These are phyloP conservation scores for Botryotinia convoluta DNA, from an alignment of 2,329 filamentous ascomycete species.

Conservation along the genomic window DNA sequence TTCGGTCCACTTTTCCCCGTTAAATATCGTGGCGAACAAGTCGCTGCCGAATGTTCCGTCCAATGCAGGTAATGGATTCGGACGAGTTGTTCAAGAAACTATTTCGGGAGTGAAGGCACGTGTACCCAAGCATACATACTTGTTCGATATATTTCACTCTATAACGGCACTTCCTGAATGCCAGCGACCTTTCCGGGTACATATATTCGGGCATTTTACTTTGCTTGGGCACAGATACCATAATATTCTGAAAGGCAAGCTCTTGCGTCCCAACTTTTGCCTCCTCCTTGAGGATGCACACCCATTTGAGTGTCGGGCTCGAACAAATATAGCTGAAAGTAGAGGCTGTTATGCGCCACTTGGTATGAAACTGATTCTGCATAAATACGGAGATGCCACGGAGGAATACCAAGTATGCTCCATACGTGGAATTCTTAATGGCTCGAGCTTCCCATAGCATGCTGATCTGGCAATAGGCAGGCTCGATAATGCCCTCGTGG, in stretches of 20 bases:
- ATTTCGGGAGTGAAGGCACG: not conserved
- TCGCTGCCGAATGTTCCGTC: not conserved
- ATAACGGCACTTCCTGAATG: not conserved
- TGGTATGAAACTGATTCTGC: constrained; percentile 5
- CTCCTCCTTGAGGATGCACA: not conserved
- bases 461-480: constrained; percentile 4
- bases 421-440: not conserved
- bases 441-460: not conserved
- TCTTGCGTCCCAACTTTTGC: not conserved
- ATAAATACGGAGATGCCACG: constrained; percentile 11
- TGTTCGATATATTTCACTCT: not conserved
- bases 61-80: not conserved
- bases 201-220: not conserved
- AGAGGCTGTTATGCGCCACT: not conserved
- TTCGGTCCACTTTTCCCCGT: not conserved
- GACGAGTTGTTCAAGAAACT: not conserved
- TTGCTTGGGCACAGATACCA: not conserved
- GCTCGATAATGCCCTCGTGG: not conserved
- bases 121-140: not conserved
- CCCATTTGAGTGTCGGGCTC: not conserved
- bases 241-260: not conserved
- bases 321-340: not conserved
- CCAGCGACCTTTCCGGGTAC: not conserved
- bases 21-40: not conserved
- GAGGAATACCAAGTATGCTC: not conserved